A percentile compares a stretch with the other conserved stretches of the same genome.
Conservation (phyloP, 805 yeast species). For the Candida methanosorbosa region DNA sequence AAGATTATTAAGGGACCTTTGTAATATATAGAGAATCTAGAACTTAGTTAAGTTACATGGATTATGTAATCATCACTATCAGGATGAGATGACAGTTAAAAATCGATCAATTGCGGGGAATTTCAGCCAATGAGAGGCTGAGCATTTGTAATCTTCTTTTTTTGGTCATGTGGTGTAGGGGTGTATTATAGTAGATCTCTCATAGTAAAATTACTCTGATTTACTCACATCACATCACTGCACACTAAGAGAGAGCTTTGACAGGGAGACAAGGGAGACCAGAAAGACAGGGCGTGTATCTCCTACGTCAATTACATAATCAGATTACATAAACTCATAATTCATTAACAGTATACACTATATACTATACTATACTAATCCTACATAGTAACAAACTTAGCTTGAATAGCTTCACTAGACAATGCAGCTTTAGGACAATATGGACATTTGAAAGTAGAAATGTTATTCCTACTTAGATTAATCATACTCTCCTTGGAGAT, state of each 20-base stretch:
- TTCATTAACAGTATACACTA: not conserved
- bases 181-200: too few species aligned
- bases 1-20: too few species aligned
- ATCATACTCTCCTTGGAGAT: conserved; percentile 45
- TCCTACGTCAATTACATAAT: too few species aligned
- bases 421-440: conserved; percentile 52
- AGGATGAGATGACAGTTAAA: not conserved
- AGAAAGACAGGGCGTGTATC: too few species aligned
- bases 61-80: not conserved
- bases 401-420: conserved; percentile 32
- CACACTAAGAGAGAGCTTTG: too few species aligned
- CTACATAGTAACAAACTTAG: conserved; percentile 31
- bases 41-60: too few species aligned
- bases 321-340: too few species aligned
- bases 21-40: too few species aligned
- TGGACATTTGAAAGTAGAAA: conserved; percentile 56
- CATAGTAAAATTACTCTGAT: too few species aligned
- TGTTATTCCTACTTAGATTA: conserved; percentile 31
- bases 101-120: not conserved
- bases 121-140: not conserved
- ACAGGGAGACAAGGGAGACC: too few species aligned
- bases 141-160: not conserved
- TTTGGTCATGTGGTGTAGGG: not conserved
- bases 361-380: not conserved
- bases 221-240: too few species aligned